These are phyloP conservation scores for Backusella parvicylindrica DNA, from an alignment of 192 early-diverging fungal species.

Conservation along the genomic window DNA sequence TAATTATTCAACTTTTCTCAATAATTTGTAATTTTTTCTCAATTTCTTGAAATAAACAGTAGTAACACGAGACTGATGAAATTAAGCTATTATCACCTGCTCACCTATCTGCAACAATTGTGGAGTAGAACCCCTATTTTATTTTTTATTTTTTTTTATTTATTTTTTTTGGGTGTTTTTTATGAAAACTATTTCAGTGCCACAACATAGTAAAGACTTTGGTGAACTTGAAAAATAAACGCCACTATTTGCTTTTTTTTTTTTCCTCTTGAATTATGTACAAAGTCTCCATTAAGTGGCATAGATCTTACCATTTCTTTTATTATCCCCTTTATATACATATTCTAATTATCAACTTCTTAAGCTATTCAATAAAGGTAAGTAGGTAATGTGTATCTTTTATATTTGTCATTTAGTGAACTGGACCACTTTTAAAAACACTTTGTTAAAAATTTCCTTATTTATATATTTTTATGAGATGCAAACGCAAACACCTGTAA, in stretches of 20 bases:
- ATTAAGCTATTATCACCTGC: constrained; percentile 1
- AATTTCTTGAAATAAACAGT: no score
- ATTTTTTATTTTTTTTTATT: no score
- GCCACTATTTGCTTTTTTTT: not conserved
- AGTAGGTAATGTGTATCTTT: not conserved
- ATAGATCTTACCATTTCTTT: not conserved
- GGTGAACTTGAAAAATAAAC: not conserved
- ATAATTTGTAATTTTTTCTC: no score
- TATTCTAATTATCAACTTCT: not conserved
- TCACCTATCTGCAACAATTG: not conserved
- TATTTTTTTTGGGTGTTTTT: no score
- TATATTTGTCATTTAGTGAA: not conserved
- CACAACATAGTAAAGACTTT: not conserved
- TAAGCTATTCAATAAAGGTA: not conserved
- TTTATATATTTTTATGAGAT: not conserved
- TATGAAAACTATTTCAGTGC: not conserved
- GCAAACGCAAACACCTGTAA: not conserved
- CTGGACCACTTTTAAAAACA: not conserved
- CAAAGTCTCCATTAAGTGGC: not conserved
- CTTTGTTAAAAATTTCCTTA: not conserved
- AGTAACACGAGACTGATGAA: not conserved
- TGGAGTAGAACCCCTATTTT: constrained; percentile 1
- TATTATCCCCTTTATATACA: not conserved
- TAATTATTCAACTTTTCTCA: no score
- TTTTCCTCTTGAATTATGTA: not conserved